phyloP scores from a whole-genome alignment of 2,329 filamentous ascomycete species.

The Talaromyces sp. region DNA sequence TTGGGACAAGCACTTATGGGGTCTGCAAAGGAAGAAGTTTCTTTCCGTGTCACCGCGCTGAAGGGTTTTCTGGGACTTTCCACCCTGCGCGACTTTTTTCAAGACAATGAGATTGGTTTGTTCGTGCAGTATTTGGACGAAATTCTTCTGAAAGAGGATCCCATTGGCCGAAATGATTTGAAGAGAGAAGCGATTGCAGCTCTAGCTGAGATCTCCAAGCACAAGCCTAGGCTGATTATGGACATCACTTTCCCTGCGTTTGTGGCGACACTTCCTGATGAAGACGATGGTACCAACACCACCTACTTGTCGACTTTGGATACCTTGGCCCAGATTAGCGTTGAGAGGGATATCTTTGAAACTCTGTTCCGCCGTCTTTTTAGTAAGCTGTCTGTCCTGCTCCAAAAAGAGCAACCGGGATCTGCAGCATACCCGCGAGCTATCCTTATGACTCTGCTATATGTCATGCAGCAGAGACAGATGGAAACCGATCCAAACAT shows the following conservation, averaged over 20 bases:
- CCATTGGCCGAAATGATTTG: conserved; percentile 58
- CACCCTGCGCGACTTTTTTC: conserved; percentile 49
- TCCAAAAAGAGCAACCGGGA: conserved; percentile 51
- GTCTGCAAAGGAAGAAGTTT: conserved; percentile 53
- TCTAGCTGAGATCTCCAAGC: conserved; percentile 63
- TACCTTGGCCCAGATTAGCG: conserved; percentile 65
- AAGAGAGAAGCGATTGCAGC: conserved; percentile 61
- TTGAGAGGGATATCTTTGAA: conserved; percentile 64
- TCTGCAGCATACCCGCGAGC: conserved; percentile 60
- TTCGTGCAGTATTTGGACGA: conserved; percentile 62
- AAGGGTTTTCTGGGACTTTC: conserved; percentile 52
- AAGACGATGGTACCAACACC: conserved; percentile 49
- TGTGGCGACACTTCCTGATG: conserved; percentile 65
- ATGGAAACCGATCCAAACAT: conserved; percentile 47
- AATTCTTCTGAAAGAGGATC: conserved; percentile 62
- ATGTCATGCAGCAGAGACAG: conserved; percentile 59
- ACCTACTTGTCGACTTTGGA: conserved; percentile 62
- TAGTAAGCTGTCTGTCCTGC: conserved; percentile 62
- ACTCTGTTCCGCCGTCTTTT: conserved; percentile 65
- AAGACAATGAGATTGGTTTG: conserved; percentile 56
- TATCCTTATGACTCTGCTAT: conserved; percentile 63
- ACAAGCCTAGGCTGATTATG: conserved; percentile 64
- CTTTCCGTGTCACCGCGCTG: conserved; percentile 53
- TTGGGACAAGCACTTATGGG: conserved; percentile 60
- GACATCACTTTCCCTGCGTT: conserved; percentile 68